Evolutionary conservation across 768 basidiomycete genomes (phyloP).

Genomic region (Termitomyces sp.): DNA sequence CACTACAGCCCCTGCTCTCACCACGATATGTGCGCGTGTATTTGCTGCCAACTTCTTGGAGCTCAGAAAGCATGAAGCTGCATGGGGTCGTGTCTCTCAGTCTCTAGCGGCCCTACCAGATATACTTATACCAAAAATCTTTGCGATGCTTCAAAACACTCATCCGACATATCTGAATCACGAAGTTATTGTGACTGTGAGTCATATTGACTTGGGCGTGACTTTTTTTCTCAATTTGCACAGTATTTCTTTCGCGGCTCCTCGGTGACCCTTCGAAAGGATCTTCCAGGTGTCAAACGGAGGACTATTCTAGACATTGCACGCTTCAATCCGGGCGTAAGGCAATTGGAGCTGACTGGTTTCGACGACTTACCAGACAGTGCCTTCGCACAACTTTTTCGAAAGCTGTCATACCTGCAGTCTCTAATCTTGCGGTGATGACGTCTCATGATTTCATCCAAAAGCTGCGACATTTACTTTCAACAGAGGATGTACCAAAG

Average conservation of each 20-base stretch:
- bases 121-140: conserved; percentile 43
- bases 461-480: conserved; percentile 3
- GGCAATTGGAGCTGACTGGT: conserved; percentile 46
- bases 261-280: conserved; percentile 41
- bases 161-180: conserved; percentile 52
- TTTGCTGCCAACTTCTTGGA: conserved; percentile 43
- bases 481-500: conserved; percentile 57
- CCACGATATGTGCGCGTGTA: conserved; percentile 44
- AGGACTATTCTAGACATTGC: conserved; percentile 45
- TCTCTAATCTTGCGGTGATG: conserved; percentile 53
- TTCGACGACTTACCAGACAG: conserved; percentile 52
- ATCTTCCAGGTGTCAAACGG: conserved; percentile 49
- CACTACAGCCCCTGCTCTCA: conserved; percentile 38
- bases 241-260: conserved; percentile 61
- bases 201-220: background rate
- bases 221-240: background rate
- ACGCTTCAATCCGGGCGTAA: conserved; percentile 33
- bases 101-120: conserved; percentile 52
- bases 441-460: background rate
- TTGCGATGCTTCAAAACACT: conserved; percentile 43
- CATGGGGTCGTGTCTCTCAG: conserved; percentile 37
- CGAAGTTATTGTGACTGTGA: conserved; percentile 55
- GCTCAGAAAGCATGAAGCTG: conserved; percentile 33
- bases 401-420: conserved; percentile 39
- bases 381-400: conserved; percentile 47